Percentiles rank a stretch among this genome's conserved stretches.
These are phyloP conservation scores for Crithidia acanthocephali DNA, from an alignment of 208 protist genomes.

Conservation along the genomic window DNA sequence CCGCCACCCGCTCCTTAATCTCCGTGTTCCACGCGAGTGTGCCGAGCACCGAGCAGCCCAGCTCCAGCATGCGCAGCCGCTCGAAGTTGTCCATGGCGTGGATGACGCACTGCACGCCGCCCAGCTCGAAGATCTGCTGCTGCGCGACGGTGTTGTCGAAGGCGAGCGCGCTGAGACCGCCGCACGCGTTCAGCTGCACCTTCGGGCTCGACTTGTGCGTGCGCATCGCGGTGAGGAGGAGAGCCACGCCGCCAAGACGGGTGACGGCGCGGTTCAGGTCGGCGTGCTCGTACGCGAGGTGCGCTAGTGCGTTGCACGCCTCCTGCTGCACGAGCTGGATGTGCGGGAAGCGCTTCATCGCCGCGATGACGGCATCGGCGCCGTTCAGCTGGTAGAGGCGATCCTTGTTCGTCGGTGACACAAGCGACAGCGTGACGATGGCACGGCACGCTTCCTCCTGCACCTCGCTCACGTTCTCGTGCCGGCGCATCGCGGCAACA, in stretches of 20 bases:
- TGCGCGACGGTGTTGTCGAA: slow-evolving; percentile 92
- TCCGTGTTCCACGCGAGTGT: slow-evolving; percentile 93
- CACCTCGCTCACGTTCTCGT: slow-evolving; percentile 79
- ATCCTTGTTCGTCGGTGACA: slow-evolving; percentile 86
- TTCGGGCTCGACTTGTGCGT: slow-evolving; percentile 76
- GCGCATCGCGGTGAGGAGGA: slow-evolving; percentile 82
- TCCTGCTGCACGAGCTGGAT: slow-evolving; percentile 89
- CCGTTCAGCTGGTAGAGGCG: slow-evolving; percentile 75
- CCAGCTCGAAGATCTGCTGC: slow-evolving; percentile 90
- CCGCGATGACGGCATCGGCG: slow-evolving; percentile 72
- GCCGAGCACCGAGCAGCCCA: slow-evolving; percentile 91
- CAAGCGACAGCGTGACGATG: slow-evolving; percentile 88
- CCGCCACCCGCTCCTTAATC: slow-evolving; percentile 88
- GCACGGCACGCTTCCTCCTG: slow-evolving; percentile 92
- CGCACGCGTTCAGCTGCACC: slow-evolving; percentile 92
- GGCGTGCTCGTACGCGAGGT: slow-evolving; percentile 90
- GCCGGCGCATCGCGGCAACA: slow-evolving; percentile 80
- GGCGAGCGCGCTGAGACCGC: slow-evolving; percentile 89
- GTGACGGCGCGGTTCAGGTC: slow-evolving; percentile 85
- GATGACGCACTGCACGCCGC: slow-evolving; percentile 88
- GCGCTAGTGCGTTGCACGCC: slow-evolving; percentile 91
- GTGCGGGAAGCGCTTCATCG: slow-evolving; percentile 78
- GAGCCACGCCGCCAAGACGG: slow-evolving; percentile 69
- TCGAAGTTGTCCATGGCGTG: slow-evolving; percentile 89
- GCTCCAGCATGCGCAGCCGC: slow-evolving; percentile 88